Evolutionary conservation across 1,139 yeast species (phyloP).

Genomic region (Eremothecium coryli): DNA sequence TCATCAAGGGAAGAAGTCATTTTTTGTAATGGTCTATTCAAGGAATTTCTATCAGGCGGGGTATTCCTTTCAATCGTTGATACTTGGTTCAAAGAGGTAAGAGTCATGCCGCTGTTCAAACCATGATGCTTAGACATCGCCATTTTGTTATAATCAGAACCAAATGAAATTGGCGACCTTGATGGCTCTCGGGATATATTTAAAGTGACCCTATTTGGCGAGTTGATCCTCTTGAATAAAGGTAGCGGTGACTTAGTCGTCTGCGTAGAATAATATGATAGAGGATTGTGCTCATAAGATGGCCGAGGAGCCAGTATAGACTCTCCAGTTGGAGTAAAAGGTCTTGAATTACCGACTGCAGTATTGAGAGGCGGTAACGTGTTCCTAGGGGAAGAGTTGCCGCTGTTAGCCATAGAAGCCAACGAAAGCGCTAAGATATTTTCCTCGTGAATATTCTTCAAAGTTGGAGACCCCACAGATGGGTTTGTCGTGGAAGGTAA

Average conservation of each 20-base stretch:
- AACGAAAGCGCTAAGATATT: conserved; percentile 29
- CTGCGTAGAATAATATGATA: conserved; percentile 14
- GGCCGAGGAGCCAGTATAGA: conserved; percentile 21
- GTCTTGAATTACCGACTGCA: conserved; percentile 15
- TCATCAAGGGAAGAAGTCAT: conserved; percentile 4
- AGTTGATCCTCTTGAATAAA: conserved; percentile 27
- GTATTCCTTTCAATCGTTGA: conserved; percentile 17
- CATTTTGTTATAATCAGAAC: conserved; percentile 15
- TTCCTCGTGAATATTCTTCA: conserved; percentile 23
- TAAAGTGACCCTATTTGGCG: conserved; percentile 30
- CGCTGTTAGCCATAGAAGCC: conserved; percentile 31
- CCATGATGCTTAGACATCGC: conserved; percentile 17
- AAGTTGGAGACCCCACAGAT: conserved; percentile 5
- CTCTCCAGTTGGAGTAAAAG: conserved; percentile 12
- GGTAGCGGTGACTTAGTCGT: conserved; percentile 16
- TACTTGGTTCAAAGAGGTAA: conserved; percentile 19
- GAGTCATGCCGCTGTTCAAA: conserved; percentile 14
- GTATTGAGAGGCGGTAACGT: conserved; percentile 21
- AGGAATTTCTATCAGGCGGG: conserved; percentile 12
- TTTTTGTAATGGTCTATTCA: neutral
- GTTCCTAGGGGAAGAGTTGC: conserved; percentile 28
- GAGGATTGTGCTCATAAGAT: conserved; percentile 16
- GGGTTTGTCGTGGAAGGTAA: conserved; percentile 5
- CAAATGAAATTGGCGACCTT: conserved; percentile 26
- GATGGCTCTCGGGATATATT: conserved; percentile 31